phyloP scores from a whole-genome alignment of 164 flowering plant species.

The Berberis vulgaris region DNA sequence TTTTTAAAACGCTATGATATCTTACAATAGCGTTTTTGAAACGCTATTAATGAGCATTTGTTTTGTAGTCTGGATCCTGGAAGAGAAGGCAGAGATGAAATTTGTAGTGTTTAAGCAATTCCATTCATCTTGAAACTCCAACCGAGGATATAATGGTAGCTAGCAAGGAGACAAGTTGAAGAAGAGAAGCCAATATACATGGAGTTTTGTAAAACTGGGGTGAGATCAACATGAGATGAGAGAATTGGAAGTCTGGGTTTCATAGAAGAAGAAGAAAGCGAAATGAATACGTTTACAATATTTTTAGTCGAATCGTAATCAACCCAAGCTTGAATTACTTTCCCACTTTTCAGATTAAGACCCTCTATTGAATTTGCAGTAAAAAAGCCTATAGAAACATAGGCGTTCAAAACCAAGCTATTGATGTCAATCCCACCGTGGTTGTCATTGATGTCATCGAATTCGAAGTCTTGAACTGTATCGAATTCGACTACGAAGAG shows the following conservation, averaged over 20 bases:
- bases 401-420: constrained; percentile 28
- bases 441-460: constrained; percentile 45
- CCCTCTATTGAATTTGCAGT: constrained; percentile 8
- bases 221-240: constrained; percentile 32
- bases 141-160: constrained; percentile 51
- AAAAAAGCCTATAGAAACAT: constrained; percentile 21
- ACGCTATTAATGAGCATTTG: too few relatives aligned
- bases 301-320: constrained; percentile 43
- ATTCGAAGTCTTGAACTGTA: constrained; percentile 53
- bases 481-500: constrained; percentile 64
- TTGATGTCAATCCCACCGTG: constrained; percentile 55
- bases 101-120: constrained; percentile 23
- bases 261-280: constrained; percentile 26
- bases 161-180: constrained; percentile 48
- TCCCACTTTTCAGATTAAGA: constrained; percentile 35
- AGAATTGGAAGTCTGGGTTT: constrained; percentile 44
- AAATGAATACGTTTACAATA: constrained; percentile 24
- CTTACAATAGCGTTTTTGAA: too few relatives aligned
- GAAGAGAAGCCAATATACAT: constrained; percentile 66
- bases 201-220: constrained; percentile 28
- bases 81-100: constrained; percentile 34
- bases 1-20: too few relatives aligned
- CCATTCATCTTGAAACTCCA: constrained; percentile 58
- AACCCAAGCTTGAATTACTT: constrained; percentile 38
- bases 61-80: constrained; percentile 17